Evolutionary conservation across 192 early-diverging fungal species (phyloP), one percentile per base, ranked within the genome.

Genomic region (Coemansia erecta): DNA sequence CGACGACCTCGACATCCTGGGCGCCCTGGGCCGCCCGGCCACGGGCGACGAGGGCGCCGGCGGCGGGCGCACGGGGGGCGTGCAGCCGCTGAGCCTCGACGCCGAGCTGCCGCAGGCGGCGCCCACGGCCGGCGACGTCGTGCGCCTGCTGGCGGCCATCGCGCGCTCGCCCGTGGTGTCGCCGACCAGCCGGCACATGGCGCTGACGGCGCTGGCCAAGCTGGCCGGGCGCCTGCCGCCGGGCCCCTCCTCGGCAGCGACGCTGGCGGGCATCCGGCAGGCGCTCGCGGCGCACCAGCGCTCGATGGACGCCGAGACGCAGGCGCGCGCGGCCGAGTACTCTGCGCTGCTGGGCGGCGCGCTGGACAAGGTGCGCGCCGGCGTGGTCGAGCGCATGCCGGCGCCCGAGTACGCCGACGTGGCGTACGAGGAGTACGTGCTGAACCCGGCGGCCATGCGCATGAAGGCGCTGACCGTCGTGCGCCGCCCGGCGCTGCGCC

Each of bases 291-390:
- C 81, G 52, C 87, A 89, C 61, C 80, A 74, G 33, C 82, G 80
- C 8, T 89, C 90, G 52, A 86, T 90, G 54, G 89, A 95, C 62
- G 85, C 93, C 0, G 97, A 99, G 75, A 87, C 94, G 49, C 97
- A 99, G 69, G 87, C 94, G 66, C 90, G 97, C 39, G 92, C 95
- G 6, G 90, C 93, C 8, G 97, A 99, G 78, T 98, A 88, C 65
- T 82, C 74, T 12, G 85, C 89, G 51, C 76, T 98, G 14, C 88
- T 94, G 55, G 41, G 68, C 45, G 58, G 81, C 13, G 87, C 88
- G 44, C 81, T 90, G 72, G 77, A 90, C 52, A 45, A 47, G 56
- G 88, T 92, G 44, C 86, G 87, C 23, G 82, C 85, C 8, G 89
- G 87, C 28, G 84, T 93, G n/a, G 66, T 98, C 35, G 97, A 99